A percentile compares a stretch with the other conserved stretches of the same genome.
Conservation (phyloP, 441 rosid species). For the Eruca vesicaria region DNA sequence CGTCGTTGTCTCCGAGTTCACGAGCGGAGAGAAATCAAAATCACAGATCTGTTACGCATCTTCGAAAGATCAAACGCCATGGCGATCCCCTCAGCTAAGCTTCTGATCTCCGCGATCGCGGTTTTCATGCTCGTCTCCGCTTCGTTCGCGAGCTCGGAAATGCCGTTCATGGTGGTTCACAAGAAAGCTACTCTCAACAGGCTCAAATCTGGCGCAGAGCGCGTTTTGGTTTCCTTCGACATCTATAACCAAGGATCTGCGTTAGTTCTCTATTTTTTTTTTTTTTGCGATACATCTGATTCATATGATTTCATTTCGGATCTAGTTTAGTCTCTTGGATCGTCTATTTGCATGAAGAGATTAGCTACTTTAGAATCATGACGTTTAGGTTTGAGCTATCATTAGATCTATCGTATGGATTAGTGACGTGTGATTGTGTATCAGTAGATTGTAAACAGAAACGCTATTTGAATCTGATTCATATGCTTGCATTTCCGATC, state of each 20-base stretch:
- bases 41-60: conserved; percentile 33
- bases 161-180: conserved; percentile 84
- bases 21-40: conserved; percentile 16
- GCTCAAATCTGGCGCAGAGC: conserved; percentile 86
- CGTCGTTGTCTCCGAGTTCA: conserved; percentile 16
- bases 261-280: conserved; percentile 38
- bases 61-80: conserved; percentile 4
- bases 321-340: background rate
- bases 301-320: conserved; percentile 6
- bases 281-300: background rate
- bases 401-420: conserved; percentile 3
- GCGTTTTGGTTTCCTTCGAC: conserved; percentile 71
- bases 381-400: background rate
- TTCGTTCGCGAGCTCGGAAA: conserved; percentile 61
- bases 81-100: conserved; percentile 21
- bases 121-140: conserved; percentile 47
- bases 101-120: conserved; percentile 40
- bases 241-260: conserved; percentile 89
- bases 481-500: conserved; percentile 14
- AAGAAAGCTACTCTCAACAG: conserved; percentile 81
- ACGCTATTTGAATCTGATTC: conserved; percentile 1
- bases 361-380: background rate
- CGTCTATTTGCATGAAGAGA: conserved; percentile 9
- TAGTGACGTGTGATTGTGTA: background rate
- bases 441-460: background rate